Conservation (phyloP, 2,329 filamentous ascomycete species). For the Colletotrichum truncatum region DNA sequence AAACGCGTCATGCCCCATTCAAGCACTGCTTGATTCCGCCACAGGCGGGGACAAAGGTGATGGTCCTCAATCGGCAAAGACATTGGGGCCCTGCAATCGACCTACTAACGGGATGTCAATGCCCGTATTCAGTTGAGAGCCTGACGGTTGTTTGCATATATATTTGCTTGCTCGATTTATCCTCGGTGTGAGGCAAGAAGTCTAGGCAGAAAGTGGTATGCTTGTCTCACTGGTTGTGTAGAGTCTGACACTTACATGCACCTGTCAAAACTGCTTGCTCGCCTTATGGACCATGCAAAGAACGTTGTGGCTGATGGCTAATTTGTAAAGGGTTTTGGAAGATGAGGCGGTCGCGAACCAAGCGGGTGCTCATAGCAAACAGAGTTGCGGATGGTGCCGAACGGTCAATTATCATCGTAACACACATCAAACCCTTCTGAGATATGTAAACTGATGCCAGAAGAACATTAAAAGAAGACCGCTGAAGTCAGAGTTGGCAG, state of each 20-base stretch:
- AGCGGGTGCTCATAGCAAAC: constrained; percentile 4
- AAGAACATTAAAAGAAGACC: no score
- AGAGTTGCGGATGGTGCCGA: constrained; percentile 11
- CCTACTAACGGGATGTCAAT: not conserved
- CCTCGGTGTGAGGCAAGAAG: not conserved
- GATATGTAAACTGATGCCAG: no score
- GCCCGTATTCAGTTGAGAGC: no score
- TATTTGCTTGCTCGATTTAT: not conserved
- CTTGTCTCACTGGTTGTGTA: no score
- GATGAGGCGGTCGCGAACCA: not conserved
- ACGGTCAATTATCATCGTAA: not conserved
- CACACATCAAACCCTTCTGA: no score
- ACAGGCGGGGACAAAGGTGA: not conserved
- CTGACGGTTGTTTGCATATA: no score
- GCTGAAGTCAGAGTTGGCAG: no score
- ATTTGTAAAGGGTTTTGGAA: not conserved
- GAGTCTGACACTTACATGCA: not conserved
- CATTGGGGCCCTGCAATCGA: not conserved
- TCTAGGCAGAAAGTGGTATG: no score
- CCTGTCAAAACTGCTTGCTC: not conserved
- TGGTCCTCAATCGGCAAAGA: not conserved
- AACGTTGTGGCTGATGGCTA: not conserved
- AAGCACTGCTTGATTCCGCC: not conserved
- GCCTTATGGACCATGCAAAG: not conserved
- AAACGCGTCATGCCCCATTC: not conserved